Evolutionary conservation across 2,329 filamentous ascomycete species (phyloP).

Genomic region (Aspergillus tamarii): DNA sequence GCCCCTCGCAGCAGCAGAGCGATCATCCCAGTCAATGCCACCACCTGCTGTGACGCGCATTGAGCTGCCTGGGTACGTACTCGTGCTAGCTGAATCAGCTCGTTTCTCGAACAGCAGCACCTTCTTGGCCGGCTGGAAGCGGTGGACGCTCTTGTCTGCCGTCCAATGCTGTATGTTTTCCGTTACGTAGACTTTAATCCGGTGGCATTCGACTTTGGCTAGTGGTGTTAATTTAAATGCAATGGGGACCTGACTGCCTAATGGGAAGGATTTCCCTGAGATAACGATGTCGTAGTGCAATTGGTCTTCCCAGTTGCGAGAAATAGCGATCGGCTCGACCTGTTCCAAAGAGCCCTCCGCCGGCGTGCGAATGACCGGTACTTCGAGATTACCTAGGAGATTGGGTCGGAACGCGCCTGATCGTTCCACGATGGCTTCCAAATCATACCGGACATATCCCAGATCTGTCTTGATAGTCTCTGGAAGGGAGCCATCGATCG

Average conservation of each 20-base stretch:
- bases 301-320: constrained; percentile 91
- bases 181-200: constrained; percentile 87
- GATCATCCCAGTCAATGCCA: constrained; percentile 69
- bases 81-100: constrained; percentile 74
- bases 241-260: constrained; percentile 85
- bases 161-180: constrained; percentile 93
- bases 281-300: constrained; percentile 96
- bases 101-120: constrained; percentile 86
- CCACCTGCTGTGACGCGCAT: constrained; percentile 79
- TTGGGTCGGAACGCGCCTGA: constrained; percentile 90
- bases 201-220: constrained; percentile 90
- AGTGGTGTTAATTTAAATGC: constrained; percentile 91
- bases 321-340: constrained; percentile 91
- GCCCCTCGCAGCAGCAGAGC: constrained; percentile 59
- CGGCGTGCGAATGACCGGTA: constrained; percentile 81
- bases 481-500: constrained; percentile 73
- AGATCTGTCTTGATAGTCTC: constrained; percentile 88
- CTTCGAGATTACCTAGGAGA: constrained; percentile 77
- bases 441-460: constrained; percentile 83
- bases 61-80: constrained; percentile 73
- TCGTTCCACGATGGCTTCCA: constrained; percentile 82
- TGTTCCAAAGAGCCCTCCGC: constrained; percentile 87
- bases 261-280: constrained; percentile 90
- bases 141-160: constrained; percentile 79
- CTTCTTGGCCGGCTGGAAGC: constrained; percentile 82